Evolutionary conservation across 495 filamentous ascomycete species (phyloP), one percentile per base, ranked within the genome.

Genomic region (Sporormia fimetaria): DNA sequence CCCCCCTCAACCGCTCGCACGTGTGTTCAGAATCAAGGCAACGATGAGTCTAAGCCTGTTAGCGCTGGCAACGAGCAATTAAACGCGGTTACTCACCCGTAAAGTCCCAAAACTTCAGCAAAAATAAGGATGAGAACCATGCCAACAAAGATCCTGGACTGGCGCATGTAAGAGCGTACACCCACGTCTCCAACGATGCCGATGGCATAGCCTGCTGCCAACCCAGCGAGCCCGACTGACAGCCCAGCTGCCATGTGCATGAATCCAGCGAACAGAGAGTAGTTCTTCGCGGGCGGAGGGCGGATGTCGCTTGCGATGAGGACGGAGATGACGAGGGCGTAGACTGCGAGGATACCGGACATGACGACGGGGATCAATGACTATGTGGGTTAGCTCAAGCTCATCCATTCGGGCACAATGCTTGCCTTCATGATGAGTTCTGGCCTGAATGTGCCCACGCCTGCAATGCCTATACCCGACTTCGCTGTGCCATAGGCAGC

Each of bases 51-150:
- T 64, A 44, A 16, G 35, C 15, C 4, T 20, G 32, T 42, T 33
- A 44, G 38, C 21, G 15, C 20, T 17, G 21, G 16, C 35, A 10
- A n/a, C n/a, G 21, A 20, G 11, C 18, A 34, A 29, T 15, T 14
- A 20, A 21, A 18, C 27, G 18, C 2, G 11, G 16, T 22, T 37
- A 69, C 81, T 49, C 73, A 92, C 81, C 92, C 92, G 57, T 99
- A 99, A 27, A 99, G 78, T 52, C 90, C 90, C 49, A 99, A 62
- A 15, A 99, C 90, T 70, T 99, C 90, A 33, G 83, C 88, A 58
- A 98, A 98, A 74, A 98, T 98, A 51, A 98, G 70, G 46, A 98
- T 95, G 53, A 98, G 61, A 42, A 98, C 88, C 90, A 96, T 94
- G 61, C 90, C 90, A 24, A 99, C 90, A 53, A 94, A 99, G 30